phyloP scores from a whole-genome alignment of 108 stramenopile genomes.

The Nitzschia sp. region DNA sequence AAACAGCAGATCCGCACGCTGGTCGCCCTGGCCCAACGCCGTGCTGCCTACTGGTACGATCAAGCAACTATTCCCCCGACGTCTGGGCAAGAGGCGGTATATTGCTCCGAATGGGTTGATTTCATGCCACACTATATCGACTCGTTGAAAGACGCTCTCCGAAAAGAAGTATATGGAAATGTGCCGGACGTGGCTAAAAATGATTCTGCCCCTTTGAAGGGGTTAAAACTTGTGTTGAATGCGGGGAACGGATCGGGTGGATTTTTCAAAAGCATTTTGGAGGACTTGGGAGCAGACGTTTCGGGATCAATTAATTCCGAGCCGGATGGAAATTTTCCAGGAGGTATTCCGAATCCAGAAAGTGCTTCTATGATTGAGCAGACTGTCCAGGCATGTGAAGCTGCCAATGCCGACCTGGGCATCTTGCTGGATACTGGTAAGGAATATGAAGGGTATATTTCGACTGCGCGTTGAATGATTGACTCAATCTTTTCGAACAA shows the following conservation, averaged over 20 bases:
- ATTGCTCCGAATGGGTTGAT: slow-evolving; percentile 68
- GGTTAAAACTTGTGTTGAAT: slow-evolving; percentile 75
- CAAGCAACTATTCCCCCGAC: slow-evolving; percentile 71
- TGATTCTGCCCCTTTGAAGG: slow-evolving; percentile 41
- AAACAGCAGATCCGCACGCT: slow-evolving; percentile 33
- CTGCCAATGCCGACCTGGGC: slow-evolving; percentile 72
- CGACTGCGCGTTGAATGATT: too few species aligned
- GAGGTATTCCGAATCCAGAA: slow-evolving; percentile 87
- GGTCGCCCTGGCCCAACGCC: slow-evolving; percentile 39
- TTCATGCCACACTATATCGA: slow-evolving; percentile 69
- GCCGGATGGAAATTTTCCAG: slow-evolving; percentile 67
- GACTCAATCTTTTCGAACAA: neutral
- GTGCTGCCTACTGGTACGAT: slow-evolving; percentile 53
- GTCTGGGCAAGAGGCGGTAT: slow-evolving; percentile 57
- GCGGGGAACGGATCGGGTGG: slow-evolving; percentile 80
- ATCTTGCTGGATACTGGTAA: slow-evolving; percentile 77
- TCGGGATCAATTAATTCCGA: slow-evolving; percentile 50
- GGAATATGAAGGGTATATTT: neutral
- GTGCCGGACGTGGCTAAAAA: neutral
- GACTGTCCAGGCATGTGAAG: slow-evolving; percentile 60
- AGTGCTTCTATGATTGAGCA: slow-evolving; percentile 60
- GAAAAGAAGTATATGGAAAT: slow-evolving; percentile 35
- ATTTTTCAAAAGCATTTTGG: slow-evolving; percentile 66
- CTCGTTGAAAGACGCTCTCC: slow-evolving; percentile 50
- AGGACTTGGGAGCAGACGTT: slow-evolving; percentile 75